These are phyloP conservation scores for Hortaea sp. DNA, from an alignment of 2,329 filamentous ascomycete genomes.

Conservation along the genomic window DNA sequence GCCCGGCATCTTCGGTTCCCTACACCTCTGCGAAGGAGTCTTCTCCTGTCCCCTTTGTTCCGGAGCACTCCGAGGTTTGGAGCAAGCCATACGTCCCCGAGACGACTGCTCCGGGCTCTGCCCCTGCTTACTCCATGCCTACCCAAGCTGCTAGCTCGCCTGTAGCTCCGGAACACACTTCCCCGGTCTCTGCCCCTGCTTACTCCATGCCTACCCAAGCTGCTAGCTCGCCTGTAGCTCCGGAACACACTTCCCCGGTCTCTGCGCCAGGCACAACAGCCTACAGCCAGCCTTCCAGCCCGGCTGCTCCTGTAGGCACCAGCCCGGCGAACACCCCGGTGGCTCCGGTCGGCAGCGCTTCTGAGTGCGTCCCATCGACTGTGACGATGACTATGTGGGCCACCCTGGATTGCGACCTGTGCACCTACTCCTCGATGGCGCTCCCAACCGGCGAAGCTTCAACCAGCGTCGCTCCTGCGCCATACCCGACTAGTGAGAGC, in stretches of 20 bases:
- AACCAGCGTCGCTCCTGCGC: neutral
- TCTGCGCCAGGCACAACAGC: neutral
- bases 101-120: neutral
- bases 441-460: neutral
- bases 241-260: neutral
- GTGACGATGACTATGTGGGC: conserved; percentile 2
- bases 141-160: neutral
- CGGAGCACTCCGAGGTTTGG: neutral
- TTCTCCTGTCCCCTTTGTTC: neutral
- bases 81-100: neutral
- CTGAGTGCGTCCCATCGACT: neutral
- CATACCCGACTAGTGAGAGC: conserved; percentile 1
- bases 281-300: neutral
- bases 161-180: neutral
- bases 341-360: neutral
- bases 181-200: neutral
- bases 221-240: neutral
- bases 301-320: neutral
- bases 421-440: conserved; percentile 6
- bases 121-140: neutral
- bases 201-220: neutral
- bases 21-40: neutral
- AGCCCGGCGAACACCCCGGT: neutral
- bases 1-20: neutral
- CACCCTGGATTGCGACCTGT: conserved; percentile 2